A percentile compares a stretch with the other conserved stretches of the same genome.
phyloP scores from a whole-genome alignment of 2,329 filamentous ascomycete species.

The Albifimbria verrucaria region DNA sequence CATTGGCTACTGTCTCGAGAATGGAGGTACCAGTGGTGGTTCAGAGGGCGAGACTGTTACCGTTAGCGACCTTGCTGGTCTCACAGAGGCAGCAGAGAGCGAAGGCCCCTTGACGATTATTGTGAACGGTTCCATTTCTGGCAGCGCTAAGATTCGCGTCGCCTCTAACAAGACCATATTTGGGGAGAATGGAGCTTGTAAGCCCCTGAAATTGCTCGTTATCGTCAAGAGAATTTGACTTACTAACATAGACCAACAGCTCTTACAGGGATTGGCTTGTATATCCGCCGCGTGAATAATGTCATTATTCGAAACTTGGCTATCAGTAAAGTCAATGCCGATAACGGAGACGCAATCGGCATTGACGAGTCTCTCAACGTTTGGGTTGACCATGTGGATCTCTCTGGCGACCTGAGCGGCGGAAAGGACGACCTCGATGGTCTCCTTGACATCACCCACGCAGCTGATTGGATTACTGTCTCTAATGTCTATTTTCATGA shows the following conservation, averaged over 20 bases:
- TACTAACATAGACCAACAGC: background rate
- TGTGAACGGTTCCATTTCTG: conserved; percentile 22
- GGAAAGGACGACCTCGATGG: conserved; percentile 40
- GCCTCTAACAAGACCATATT: conserved; percentile 42
- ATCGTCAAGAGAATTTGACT: background rate
- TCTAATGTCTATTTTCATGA: conserved; percentile 39
- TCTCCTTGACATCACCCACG: conserved; percentile 39
- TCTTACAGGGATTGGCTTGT: conserved; percentile 42
- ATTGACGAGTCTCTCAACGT: conserved; percentile 44
- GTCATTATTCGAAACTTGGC: conserved; percentile 55
- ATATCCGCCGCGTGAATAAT: conserved; percentile 45
- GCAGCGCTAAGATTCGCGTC: conserved; percentile 22
- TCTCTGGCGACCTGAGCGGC: conserved; percentile 28
- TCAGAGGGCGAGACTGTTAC: conserved; percentile 25
- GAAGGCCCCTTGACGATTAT: conserved; percentile 24
- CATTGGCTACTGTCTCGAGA: conserved; percentile 28
- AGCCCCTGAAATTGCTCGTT: background rate
- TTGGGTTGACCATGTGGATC: conserved; percentile 41
- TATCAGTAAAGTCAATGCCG: conserved; percentile 42
- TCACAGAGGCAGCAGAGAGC: conserved; percentile 21
- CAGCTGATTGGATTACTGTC: conserved; percentile 36
- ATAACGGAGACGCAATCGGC: conserved; percentile 48
- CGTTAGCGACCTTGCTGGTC: conserved; percentile 19
- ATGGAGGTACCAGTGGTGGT: conserved; percentile 28
- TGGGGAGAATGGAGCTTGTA: conserved; percentile 28